Base-by-base conservation (phyloP, 2,329 filamentous ascomycete species). In the Lomentospora prolificans region DNA sequence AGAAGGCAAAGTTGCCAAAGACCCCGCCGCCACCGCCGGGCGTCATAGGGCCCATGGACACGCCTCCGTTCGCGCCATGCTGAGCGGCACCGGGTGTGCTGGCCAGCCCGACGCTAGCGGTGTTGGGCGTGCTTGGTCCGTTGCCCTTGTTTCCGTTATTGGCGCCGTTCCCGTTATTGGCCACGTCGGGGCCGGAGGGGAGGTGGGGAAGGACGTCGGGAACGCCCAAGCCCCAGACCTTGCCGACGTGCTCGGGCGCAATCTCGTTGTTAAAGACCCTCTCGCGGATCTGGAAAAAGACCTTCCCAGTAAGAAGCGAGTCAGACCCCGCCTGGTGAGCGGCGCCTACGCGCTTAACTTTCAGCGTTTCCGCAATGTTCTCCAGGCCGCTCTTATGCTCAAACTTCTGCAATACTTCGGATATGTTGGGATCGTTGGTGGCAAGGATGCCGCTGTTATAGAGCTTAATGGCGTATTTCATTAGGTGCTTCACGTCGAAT, bases 401-500 rank as follows among this genome's bases (percentile, higher is more conserved):
- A 56, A 96, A 86, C 62, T 89, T 89, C 61, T 86, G 83, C 59
- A 97, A 76, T 57, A 96, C 87, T 65, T 90, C 87, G 24, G 80
- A 76, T 14, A 83, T 86, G 57, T 76, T 75, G 2, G 81, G 78
- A 58, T 88, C 86, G 55, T 80, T 75, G 50, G 81, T 85, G 7
- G 79, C 84, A 10, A 82, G 69, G 53, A 82, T 86, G 66, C 73
- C 80, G 52, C 80, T 78, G 56, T 81, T 81, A 66, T 87, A 81
- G 55, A 86, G 79, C 62, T 81, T 81, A 61, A 87, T 86, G 27
- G 90, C 90, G 64, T 90, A 85, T 68, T 96, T 95, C 82, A 96
- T 92, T 41, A 99, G 81, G 69, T 94, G 95, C 73, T 99, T 99
- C 62, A 99, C 94, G 67, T 99, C 94, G 69, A 94, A 95, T 0